Conservation (phyloP, 2,329 filamentous ascomycete species). For the Colletotrichum brevisporum region DNA sequence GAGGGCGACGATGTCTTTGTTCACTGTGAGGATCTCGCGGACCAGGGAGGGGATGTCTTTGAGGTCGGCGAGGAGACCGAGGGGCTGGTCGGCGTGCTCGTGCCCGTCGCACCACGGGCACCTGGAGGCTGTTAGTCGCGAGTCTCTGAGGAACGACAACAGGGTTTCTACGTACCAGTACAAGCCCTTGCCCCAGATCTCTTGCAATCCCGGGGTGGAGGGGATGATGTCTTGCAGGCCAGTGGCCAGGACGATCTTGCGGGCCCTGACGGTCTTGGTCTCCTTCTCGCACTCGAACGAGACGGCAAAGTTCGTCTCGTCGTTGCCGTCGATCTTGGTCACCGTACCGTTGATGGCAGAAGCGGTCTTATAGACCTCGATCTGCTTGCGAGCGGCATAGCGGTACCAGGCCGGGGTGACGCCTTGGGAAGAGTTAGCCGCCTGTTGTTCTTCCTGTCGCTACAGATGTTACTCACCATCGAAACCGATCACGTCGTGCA, state of each 20-base stretch:
- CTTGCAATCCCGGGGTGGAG: constrained; percentile 64
- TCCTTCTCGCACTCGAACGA: constrained; percentile 42
- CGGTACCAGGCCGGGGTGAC: constrained; percentile 69
- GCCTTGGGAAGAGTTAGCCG: constrained; percentile 52
- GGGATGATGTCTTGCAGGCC: constrained; percentile 70
- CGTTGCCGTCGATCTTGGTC: constrained; percentile 55
- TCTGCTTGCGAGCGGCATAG: constrained; percentile 65
- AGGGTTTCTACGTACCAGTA: constrained; percentile 56
- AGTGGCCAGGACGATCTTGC: constrained; percentile 71
- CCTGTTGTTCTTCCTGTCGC: not conserved
- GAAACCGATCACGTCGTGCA: constrained; percentile 73
- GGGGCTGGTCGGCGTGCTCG: constrained; percentile 71
- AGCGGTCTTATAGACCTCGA: constrained; percentile 46
- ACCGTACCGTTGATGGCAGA: constrained; percentile 58
- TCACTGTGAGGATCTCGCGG: constrained; percentile 68
- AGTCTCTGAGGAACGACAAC: not conserved
- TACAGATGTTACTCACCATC: constrained; percentile 60
- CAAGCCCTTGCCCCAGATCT: constrained; percentile 72
- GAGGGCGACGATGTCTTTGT: constrained; percentile 69
- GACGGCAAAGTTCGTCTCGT: constrained; percentile 62
- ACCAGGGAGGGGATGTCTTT: constrained; percentile 58
- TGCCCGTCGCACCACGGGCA: constrained; percentile 76
- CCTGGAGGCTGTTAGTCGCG: constrained; percentile 1
- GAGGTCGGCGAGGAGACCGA: constrained; percentile 67
- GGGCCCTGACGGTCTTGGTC: constrained; percentile 56